phyloP scores from a whole-genome alignment of 2,329 filamentous ascomycete species.

The Colletotrichum sp. region DNA sequence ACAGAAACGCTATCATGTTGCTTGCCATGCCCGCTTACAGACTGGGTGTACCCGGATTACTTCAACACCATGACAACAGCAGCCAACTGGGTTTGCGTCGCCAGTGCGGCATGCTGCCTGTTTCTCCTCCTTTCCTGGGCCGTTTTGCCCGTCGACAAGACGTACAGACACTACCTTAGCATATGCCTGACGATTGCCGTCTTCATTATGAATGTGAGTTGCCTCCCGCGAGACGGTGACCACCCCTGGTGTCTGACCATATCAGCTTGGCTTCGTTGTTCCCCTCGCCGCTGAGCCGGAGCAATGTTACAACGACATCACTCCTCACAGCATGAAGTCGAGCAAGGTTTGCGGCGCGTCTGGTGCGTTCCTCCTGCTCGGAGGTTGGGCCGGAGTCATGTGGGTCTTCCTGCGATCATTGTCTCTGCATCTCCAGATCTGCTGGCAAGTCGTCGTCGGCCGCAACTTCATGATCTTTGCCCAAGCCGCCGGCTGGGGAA shows the following conservation, averaged over 20 bases:
- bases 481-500: slow-evolving; percentile 81
- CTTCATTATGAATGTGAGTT: slow-evolving; percentile 78
- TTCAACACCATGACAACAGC: slow-evolving; percentile 65
- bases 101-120: slow-evolving; percentile 71
- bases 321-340: slow-evolving; percentile 89
- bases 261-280: slow-evolving; percentile 85
- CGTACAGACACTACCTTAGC: slow-evolving; percentile 90
- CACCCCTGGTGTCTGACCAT: not conserved
- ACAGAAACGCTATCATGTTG: slow-evolving; percentile 71
- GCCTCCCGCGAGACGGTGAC: not conserved
- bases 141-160: slow-evolving; percentile 84
- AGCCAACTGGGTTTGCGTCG: slow-evolving; percentile 85
- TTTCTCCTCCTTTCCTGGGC: slow-evolving; percentile 84
- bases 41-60: slow-evolving; percentile 72
- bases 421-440: slow-evolving; percentile 95
- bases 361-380: slow-evolving; percentile 83
- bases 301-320: slow-evolving; percentile 89
- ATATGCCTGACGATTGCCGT: slow-evolving; percentile 82
- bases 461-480: slow-evolving; percentile 88
- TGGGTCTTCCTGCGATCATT: slow-evolving; percentile 92
- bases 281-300: slow-evolving; percentile 79
- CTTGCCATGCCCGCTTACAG: slow-evolving; percentile 85
- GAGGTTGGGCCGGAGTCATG: slow-evolving; percentile 82
- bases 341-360: slow-evolving; percentile 85
- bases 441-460: slow-evolving; percentile 93